Evolutionary conservation across 176 grass and related monocot species (phyloP), one percentile per base, ranked within the genome.

Genomic region (Carex pumila): DNA sequence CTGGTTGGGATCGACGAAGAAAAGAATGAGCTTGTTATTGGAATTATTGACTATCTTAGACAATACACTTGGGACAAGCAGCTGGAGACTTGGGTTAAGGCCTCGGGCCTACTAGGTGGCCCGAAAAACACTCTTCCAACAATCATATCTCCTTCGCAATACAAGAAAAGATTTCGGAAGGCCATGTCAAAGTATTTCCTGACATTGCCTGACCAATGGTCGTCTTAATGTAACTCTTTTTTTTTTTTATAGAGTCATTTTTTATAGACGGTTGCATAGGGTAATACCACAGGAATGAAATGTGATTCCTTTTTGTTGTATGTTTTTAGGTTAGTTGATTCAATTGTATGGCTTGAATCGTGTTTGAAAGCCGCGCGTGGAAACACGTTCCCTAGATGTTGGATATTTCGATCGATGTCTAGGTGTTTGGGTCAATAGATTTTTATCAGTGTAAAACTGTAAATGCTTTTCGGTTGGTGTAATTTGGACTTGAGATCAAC

Each of bases 41-140:
- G 96, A 79, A 95, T 99, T 39, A 99, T 99, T 3, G 96, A 99
- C 85, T 99, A 90, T 69, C 86, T 99, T 84, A 90, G 96, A 49
- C 96, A 99, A 70, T 99, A 99, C 76, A 99, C 93, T 3, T 99
- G 96, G 96, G 96, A 95, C 83, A 99, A 99, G 55, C 91, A 94
- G 56, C 67, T 99, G n/a, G 96, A 99, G 84, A 99, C 89, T 9
- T 99, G 83, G 96, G 93, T 99, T 80, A 99, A 99, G 85, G 91
- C 88, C 3, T 87, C 96, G 6, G 93, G 96, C 39, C 84, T 99
- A 63, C 85, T 99, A 4, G 93, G 93, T 81, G 96, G 93, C 53
- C 91, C 81, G 4, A 99, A 84, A 85, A 91, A 99, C 83, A 90
- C 75, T 18, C 77, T 83, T 5, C 96, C 96, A 3, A 99, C 96